These are phyloP conservation scores for Botryosphaeria dothidea DNA, from an alignment of 2,329 filamentous ascomycete species.

Conservation along the genomic window DNA sequence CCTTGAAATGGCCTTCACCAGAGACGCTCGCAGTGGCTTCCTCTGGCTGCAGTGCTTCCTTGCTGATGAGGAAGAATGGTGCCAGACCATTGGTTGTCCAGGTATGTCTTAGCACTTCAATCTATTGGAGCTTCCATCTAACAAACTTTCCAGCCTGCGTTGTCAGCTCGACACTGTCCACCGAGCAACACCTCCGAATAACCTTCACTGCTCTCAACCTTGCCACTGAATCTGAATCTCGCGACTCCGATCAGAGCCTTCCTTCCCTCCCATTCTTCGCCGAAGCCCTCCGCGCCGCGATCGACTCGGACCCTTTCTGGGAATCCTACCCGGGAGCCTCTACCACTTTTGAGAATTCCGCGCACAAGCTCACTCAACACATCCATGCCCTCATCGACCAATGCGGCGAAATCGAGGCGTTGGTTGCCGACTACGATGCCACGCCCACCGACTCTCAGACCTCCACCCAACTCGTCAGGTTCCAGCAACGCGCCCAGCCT, in stretches of 20 bases:
- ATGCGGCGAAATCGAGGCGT: slow-evolving; percentile 44
- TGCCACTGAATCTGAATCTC: slow-evolving; percentile 38
- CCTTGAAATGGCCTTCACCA: slow-evolving; percentile 58
- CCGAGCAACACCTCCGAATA: slow-evolving; percentile 49
- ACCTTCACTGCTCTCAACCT: slow-evolving; percentile 51
- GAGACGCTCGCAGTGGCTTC: slow-evolving; percentile 58
- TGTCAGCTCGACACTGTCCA: slow-evolving; percentile 45
- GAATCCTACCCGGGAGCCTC: slow-evolving; percentile 40
- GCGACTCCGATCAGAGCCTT: slow-evolving; percentile 31
- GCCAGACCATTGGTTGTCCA: slow-evolving; percentile 57
- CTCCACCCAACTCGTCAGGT: not conserved
- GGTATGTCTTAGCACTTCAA: slow-evolving; percentile 24
- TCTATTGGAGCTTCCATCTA: slow-evolving; percentile 22
- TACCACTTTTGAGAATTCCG: slow-evolving; percentile 46
- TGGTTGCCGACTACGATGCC: slow-evolving; percentile 30
- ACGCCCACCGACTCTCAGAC: slow-evolving; percentile 27
- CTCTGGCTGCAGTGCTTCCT: slow-evolving; percentile 62
- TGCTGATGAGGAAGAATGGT: slow-evolving; percentile 59
- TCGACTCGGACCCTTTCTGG: slow-evolving; percentile 46
- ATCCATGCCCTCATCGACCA: slow-evolving; percentile 50
- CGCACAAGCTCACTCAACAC: slow-evolving; percentile 42
- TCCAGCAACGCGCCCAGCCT: slow-evolving; percentile 5
- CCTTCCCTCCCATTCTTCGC: slow-evolving; percentile 21
- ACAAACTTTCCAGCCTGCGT: slow-evolving; percentile 40
- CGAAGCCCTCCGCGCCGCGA: slow-evolving; percentile 42